phyloP scores from a whole-genome alignment of 2,329 filamentous ascomycete genomes.

The Chalaropsis ovoidea region DNA sequence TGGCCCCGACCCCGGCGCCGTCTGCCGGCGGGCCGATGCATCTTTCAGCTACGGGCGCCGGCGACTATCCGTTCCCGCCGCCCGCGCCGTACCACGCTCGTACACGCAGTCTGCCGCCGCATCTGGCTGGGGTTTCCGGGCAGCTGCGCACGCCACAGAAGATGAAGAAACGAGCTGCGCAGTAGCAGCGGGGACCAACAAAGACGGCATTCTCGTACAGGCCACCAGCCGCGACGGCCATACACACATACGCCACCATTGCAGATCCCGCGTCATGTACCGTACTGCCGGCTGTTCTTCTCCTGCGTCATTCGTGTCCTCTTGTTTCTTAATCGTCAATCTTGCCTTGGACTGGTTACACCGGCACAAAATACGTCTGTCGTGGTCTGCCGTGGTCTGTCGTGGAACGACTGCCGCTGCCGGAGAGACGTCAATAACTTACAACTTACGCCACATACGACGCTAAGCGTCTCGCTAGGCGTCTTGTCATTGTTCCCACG shows the following conservation, averaged over 20 bases:
- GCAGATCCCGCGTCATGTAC: background rate
- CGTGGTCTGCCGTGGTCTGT: background rate
- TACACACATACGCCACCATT: background rate
- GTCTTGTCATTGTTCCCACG: background rate
- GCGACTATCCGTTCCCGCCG: constrained; percentile 3
- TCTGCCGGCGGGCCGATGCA: background rate
- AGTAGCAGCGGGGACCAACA: background rate
- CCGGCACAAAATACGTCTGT: background rate
- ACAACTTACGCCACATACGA: background rate
- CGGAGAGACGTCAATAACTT: background rate
- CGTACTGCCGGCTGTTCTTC: background rate
- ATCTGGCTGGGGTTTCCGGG: constrained; percentile 19
- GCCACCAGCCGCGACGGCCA: background rate
- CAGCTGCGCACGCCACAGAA: constrained; percentile 23
- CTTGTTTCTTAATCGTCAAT: background rate
- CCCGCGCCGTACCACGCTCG: constrained; percentile 6
- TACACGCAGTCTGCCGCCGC: constrained; percentile 21
- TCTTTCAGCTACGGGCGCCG: background rate
- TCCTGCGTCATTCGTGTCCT: background rate
- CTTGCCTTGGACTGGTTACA: background rate
- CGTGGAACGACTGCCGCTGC: background rate
- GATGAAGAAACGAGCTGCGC: constrained; percentile 21
- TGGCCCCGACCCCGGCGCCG: background rate
- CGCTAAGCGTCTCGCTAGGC: background rate
- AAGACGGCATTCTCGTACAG: background rate